Percentiles rank a stretch among this genome's conserved stretches.
Evolutionary conservation across 192 early-diverging fungal genomes (phyloP).

Genomic region (Entomortierella lignicola): DNA sequence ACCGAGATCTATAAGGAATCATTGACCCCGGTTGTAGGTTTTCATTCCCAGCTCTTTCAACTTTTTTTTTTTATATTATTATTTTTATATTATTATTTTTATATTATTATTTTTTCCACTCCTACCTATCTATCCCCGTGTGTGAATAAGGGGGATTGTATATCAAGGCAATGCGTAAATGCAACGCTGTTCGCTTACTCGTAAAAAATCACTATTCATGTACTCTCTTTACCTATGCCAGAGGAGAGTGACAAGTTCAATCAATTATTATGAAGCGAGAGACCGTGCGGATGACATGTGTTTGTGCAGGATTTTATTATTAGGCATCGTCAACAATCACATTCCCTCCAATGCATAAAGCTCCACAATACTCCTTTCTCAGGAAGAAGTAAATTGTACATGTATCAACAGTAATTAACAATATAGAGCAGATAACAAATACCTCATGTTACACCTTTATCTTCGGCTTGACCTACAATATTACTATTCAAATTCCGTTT

Average conservation of each 20-base stretch:
- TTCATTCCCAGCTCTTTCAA: too few species aligned
- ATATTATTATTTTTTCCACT: background rate
- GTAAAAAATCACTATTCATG: too few species aligned
- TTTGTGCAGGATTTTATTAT: background rate
- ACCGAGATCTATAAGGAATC: too few species aligned
- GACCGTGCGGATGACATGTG: slow-evolving; percentile 7
- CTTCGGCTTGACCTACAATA: too few species aligned
- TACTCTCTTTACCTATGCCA: too few species aligned
- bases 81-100: background rate
- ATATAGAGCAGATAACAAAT: background rate
- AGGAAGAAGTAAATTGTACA: background rate
- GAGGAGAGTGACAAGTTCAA: too few species aligned
- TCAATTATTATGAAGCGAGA: background rate
- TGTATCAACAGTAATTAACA: background rate
- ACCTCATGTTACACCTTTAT: background rate
- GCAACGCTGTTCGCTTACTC: too few species aligned
- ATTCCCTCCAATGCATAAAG: background rate
- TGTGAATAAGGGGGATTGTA: background rate
- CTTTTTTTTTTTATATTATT: background rate
- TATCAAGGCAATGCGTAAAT: too few species aligned
- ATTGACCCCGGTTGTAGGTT: too few species aligned
- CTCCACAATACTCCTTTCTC: background rate
- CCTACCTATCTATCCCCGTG: slow-evolving; percentile 4
- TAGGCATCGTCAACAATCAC: background rate
- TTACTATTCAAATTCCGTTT: too few species aligned